Evolutionary conservation across 768 basidiomycete species (phyloP).

Genomic region (Panus rudis): DNA sequence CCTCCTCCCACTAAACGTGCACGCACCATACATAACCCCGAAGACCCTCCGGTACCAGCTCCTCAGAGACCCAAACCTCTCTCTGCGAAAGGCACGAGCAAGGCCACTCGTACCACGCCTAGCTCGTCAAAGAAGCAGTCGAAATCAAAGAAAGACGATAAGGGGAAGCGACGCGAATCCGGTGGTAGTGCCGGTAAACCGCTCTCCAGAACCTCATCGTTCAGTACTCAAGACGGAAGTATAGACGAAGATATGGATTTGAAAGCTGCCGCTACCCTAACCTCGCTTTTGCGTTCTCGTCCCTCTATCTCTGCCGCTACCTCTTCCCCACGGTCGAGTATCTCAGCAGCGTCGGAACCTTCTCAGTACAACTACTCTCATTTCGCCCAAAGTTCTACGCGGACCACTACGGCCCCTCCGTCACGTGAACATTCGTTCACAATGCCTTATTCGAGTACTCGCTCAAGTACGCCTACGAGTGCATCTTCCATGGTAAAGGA

Average conservation of each 20-base stretch:
- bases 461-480: conserved; percentile 32
- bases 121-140: no score
- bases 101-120: conserved; percentile 14
- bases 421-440: conserved; percentile 33
- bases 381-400: conserved; percentile 60
- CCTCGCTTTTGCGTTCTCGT: conserved; percentile 58
- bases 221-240: conserved; percentile 12
- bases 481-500: conserved; percentile 7
- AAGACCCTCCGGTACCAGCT: conserved; percentile 59
- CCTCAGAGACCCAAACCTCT: conserved; percentile 25
- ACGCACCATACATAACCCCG: conserved; percentile 70
- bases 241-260: conserved; percentile 44
- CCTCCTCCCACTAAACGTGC: conserved; percentile 72
- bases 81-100: neutral
- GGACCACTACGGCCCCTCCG: conserved; percentile 37
- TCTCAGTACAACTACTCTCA: conserved; percentile 58
- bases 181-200: conserved; percentile 12
- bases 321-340: conserved; percentile 65
- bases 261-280: conserved; percentile 78
- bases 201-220: conserved; percentile 9
- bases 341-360: conserved; percentile 60
- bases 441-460: conserved; percentile 17
- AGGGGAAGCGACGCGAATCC: conserved; percentile 4
- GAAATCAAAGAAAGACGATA: neutral
- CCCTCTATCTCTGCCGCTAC: conserved; percentile 51